Evolutionary conservation across 371 early-diverging fungal genomes (phyloP).

Genomic region (Apophysomyces sp.): DNA sequence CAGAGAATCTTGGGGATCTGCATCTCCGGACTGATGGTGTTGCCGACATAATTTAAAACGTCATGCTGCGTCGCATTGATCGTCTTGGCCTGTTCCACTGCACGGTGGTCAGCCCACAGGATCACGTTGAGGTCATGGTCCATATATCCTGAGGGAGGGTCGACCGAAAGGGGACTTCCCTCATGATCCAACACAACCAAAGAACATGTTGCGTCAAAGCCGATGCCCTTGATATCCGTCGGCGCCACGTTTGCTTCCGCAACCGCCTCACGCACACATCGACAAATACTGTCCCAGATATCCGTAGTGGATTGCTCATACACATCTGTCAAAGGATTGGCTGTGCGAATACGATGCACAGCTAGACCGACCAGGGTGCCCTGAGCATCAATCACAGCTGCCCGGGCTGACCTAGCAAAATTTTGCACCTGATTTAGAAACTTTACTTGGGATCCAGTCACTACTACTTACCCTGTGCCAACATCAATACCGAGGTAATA

Average conservation of each 20-base stretch:
- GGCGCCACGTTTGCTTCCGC: slow-evolving; percentile 28
- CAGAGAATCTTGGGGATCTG: slow-evolving; percentile 75
- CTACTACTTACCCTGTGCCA: slow-evolving; percentile 56
- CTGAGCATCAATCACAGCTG: slow-evolving; percentile 53
- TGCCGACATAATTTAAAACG: slow-evolving; percentile 65
- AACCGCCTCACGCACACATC: slow-evolving; percentile 44
- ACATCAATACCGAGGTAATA: slow-evolving; percentile 73
- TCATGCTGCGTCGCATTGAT: slow-evolving; percentile 62
- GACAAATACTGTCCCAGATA: slow-evolving; percentile 64
- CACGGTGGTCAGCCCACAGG: slow-evolving; percentile 81
- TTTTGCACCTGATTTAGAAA: not conserved
- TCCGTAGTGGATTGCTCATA: slow-evolving; percentile 71
- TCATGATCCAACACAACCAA: slow-evolving; percentile 59
- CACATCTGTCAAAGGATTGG: slow-evolving; percentile 53
- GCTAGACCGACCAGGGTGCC: slow-evolving; percentile 53
- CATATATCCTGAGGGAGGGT: slow-evolving; percentile 34
- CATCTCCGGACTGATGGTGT: slow-evolving; percentile 72
- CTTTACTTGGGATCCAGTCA: not conserved
- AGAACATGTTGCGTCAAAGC: slow-evolving; percentile 81
- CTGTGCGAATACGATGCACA: slow-evolving; percentile 45
- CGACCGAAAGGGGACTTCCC: slow-evolving; percentile 53
- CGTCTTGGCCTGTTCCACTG: slow-evolving; percentile 60
- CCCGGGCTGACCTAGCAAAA: slow-evolving; percentile 53
- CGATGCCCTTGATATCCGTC: slow-evolving; percentile 57
- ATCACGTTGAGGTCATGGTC: slow-evolving; percentile 59